phyloP scores from a whole-genome alignment of 2,329 filamentous ascomycete genomes.

The Claviceps digitariae region DNA sequence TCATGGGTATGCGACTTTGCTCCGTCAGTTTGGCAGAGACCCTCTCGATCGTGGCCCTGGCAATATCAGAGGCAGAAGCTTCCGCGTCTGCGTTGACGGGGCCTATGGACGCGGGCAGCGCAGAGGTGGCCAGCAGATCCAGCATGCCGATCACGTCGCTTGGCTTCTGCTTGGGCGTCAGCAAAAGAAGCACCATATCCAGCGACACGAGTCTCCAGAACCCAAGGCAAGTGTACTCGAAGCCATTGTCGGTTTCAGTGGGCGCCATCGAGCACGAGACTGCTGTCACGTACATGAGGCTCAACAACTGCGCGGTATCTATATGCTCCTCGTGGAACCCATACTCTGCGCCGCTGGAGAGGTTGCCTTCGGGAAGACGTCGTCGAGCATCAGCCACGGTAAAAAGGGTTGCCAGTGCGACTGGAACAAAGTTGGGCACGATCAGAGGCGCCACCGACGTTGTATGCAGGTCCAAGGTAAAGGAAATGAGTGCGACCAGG shows the following conservation, averaged over 20 bases:
- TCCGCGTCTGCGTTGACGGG: conserved; percentile 39
- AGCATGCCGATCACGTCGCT: conserved; percentile 51
- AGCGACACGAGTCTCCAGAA: conserved; percentile 59
- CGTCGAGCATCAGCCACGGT: conserved; percentile 45
- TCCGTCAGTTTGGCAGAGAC: conserved; percentile 51
- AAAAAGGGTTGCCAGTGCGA: conserved; percentile 46
- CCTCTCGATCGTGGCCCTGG: conserved; percentile 41
- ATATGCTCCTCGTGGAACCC: conserved; percentile 37
- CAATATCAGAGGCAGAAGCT: conserved; percentile 28
- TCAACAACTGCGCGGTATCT: conserved; percentile 49
- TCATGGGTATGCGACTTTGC: conserved; percentile 26
- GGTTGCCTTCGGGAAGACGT: conserved; percentile 33
- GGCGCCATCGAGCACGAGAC: conserved; percentile 39
- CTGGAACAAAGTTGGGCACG: conserved; percentile 39
- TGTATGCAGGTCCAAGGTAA: conserved; percentile 49
- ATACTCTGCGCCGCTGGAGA: conserved; percentile 26
- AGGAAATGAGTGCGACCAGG: conserved; percentile 49
- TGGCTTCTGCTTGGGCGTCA: conserved; percentile 52
- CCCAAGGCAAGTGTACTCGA: conserved; percentile 19
- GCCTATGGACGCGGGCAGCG: conserved; percentile 50
- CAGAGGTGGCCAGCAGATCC: conserved; percentile 52
- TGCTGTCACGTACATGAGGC: conserved; percentile 50
- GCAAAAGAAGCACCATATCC: conserved; percentile 52
- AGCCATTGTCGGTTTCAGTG: conserved; percentile 16
- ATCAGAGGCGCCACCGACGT: conserved; percentile 44